Percentiles rank a stretch among this genome's conserved stretches.
Evolutionary conservation across 495 filamentous ascomycete species (phyloP).

Genomic region (Tetracladium marchalianum): DNA sequence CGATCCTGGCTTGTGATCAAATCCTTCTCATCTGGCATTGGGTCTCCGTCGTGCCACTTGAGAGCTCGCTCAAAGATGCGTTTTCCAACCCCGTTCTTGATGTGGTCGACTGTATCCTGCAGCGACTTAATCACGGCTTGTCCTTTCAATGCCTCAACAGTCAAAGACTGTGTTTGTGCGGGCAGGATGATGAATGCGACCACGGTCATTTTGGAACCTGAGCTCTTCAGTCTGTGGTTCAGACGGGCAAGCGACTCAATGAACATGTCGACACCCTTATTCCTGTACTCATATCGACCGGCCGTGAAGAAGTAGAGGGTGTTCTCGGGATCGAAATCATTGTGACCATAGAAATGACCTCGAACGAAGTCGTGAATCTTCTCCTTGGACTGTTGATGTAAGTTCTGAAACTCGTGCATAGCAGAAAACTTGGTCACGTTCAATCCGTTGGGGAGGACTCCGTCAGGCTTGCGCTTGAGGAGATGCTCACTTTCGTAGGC

Average conservation of each 20-base stretch:
- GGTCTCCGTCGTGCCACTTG: conserved; percentile 87
- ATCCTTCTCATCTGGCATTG: conserved; percentile 91
- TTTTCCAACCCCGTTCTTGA: conserved; percentile 83
- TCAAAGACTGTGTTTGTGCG: conserved; percentile 90
- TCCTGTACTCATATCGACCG: conserved; percentile 92
- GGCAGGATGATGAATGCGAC: conserved; percentile 99
- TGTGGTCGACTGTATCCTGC: conserved; percentile 80
- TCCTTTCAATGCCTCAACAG: conserved; percentile 91
- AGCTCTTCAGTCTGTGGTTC: conserved; percentile 81
- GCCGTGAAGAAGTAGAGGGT: conserved; percentile 98
- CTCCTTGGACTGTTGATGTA: conserved; percentile 91
- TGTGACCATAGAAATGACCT: conserved; percentile 97
- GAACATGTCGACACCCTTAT: conserved; percentile 99
- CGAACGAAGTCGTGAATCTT: conserved; percentile 98
- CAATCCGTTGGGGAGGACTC: conserved; percentile 89
- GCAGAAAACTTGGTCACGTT: conserved; percentile 99
- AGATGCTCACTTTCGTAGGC: conserved; percentile 97
- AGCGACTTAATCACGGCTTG: conserved; percentile 96
- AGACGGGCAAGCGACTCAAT: conserved; percentile 90
- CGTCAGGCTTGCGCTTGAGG: conserved; percentile 94
- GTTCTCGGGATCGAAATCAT: conserved; percentile 92
- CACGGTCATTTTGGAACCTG: conserved; percentile 84
- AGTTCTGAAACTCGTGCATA: conserved; percentile 97
- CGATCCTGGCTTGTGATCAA: conserved; percentile 85
- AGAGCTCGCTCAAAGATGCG: conserved; percentile 89